phyloP scores from a whole-genome alignment of 2,329 filamentous ascomycete species.

The Aureobasidium lini region DNA sequence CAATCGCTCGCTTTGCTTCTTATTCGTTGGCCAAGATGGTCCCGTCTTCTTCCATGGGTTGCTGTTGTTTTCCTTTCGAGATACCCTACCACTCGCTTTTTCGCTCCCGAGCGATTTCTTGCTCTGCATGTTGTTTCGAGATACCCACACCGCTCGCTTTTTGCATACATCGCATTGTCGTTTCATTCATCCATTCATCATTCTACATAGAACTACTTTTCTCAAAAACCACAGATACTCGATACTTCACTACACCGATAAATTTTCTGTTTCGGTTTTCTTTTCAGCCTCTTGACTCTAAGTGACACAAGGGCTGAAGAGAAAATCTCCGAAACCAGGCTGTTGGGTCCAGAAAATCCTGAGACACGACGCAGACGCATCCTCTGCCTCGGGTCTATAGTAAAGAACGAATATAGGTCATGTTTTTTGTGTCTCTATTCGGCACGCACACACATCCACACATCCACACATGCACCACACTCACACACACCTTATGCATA shows the following conservation, averaged over 20 bases:
- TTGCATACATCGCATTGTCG: neutral
- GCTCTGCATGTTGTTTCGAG: neutral
- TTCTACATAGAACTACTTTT: neutral
- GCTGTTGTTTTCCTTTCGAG: neutral
- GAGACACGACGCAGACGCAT: neutral
- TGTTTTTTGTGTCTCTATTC: no score
- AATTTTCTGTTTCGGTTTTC: neutral
- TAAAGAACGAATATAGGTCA: neutral
- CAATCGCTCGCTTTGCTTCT: neutral
- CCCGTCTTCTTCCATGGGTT: neutral
- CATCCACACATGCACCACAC: no score
- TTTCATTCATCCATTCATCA: neutral
- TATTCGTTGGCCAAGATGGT: neutral
- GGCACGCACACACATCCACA: neutral
- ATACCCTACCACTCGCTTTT: neutral
- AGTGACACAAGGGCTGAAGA: neutral
- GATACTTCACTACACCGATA: neutral
- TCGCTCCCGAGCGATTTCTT: no score
- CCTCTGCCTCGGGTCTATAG: neutral
- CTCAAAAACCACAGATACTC: neutral
- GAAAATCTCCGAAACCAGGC: constrained; percentile 1
- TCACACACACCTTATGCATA: neutral
- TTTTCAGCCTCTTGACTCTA: neutral
- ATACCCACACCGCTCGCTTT: neutral
- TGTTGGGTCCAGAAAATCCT: neutral